phyloP scores from a whole-genome alignment of 257 asterid species.

The Salvia rosmarinus region DNA sequence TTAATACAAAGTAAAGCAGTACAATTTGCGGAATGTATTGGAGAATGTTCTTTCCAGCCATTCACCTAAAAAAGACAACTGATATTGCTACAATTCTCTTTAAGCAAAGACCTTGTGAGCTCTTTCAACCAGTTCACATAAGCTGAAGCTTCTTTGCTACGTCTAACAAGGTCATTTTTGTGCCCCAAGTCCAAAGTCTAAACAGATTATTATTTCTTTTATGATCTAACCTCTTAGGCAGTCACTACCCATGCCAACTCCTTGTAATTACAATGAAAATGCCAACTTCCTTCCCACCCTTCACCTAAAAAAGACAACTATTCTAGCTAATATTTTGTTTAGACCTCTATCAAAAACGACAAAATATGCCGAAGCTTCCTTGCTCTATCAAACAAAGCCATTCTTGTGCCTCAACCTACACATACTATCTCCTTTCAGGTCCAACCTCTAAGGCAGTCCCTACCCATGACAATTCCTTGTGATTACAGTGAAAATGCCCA shows the following conservation, averaged over 20 bases:
- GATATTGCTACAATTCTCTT: background rate
- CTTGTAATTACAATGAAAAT: background rate
- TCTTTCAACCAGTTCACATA: background rate
- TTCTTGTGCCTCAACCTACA: slow-evolving; percentile 10
- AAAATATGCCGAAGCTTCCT: slow-evolving; percentile 11
- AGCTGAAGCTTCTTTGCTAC: slow-evolving; percentile 11
- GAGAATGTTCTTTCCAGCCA: background rate
- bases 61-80: slow-evolving; percentile 2
- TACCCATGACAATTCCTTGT: slow-evolving; percentile 10
- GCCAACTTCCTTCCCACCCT: background rate
- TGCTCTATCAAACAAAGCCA: background rate
- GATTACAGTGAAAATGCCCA: background rate
- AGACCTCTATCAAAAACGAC: background rate
- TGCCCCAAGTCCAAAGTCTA: background rate
- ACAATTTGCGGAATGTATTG: slow-evolving; percentile 2
- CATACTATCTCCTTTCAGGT: background rate
- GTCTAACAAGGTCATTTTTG: background rate
- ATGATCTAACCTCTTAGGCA: slow-evolving; percentile 21
- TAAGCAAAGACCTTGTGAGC: slow-evolving; percentile 6
- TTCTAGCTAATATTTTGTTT: slow-evolving; percentile 8
- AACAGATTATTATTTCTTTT: background rate
- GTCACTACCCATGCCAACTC: slow-evolving; percentile 18
- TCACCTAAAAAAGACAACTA: background rate
- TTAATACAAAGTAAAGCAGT: slow-evolving; percentile 22
- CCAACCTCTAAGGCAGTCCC: slow-evolving; percentile 18